A percentile compares a stretch with the other conserved stretches of the same genome.
These are phyloP conservation scores for Funneliformis caledonium DNA, from an alignment of 371 early-diverging fungal genomes.

Conservation along the genomic window DNA sequence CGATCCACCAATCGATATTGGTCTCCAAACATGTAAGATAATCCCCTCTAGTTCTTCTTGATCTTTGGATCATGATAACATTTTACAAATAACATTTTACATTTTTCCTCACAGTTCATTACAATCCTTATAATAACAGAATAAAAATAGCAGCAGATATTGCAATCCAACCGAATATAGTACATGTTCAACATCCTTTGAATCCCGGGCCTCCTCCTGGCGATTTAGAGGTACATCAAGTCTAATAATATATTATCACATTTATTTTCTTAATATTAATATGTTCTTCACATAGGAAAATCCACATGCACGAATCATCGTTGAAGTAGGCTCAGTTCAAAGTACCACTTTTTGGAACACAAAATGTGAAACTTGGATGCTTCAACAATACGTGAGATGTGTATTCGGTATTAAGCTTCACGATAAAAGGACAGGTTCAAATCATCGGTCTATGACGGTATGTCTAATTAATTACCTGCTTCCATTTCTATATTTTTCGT, in stretches of 20 bases:
- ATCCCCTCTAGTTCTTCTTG: conserved; percentile 21
- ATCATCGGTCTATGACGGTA: conserved; percentile 23
- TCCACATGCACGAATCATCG: conserved; percentile 4
- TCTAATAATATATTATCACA: conserved; percentile 14
- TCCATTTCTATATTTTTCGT: neutral
- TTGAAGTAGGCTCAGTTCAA: neutral
- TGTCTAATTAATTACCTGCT: neutral
- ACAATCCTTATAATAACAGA: neutral
- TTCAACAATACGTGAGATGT: conserved; percentile 16
- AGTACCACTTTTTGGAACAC: neutral
- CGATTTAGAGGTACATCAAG: conserved; percentile 9
- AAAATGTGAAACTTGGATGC: conserved; percentile 27
- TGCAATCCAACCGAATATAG: conserved; percentile 19
- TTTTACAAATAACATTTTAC: conserved; percentile 28
- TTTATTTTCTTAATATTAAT: neutral
- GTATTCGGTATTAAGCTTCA: conserved; percentile 2
- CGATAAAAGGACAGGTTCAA: neutral
- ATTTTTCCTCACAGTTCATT: conserved; percentile 18
- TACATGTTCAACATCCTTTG: neutral
- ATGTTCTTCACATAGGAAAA: neutral
- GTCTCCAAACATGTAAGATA: conserved; percentile 15
- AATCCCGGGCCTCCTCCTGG: conserved; percentile 19
- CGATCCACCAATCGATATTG: conserved; percentile 22
- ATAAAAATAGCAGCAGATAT: conserved; percentile 14
- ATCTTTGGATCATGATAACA: neutral